Evolutionary conservation across 2,329 filamentous ascomycete species (phyloP), one percentile per base, ranked within the genome.

Genomic region (Calonectria crousiana): DNA sequence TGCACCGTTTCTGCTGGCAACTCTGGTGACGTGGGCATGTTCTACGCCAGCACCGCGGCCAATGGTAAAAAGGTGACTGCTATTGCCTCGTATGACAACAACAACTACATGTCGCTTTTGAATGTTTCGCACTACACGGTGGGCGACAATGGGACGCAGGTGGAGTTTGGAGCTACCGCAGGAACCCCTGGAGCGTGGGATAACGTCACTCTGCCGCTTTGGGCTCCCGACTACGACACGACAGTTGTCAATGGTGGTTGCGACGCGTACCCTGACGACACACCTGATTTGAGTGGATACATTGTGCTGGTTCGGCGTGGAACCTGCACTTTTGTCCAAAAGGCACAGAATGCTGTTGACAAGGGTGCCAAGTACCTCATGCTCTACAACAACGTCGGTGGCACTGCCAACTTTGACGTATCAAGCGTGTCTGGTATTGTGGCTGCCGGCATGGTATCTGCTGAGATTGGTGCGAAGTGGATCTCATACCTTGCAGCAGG

Each of bases 301-400:
- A 88, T 94, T 49, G 91, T 92, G 4, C 87, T 93, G 11, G 85
- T 93, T 47, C 89, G 90, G 56, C 88, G 91, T 28, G 91, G 91
- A 66, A 87, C 83, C 11, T 93, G 92, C 81, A 86, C 86, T 0
- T 92, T 92, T 73, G 84, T 85, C 86, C 16, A 93, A 93, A 84
- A 62, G 36, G 56, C 56, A 18, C 56, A 62, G 34, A 62, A 62
- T 30, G 87, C 87, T 1, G 79, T 84, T 53, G 90, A 91, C 73
- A 89, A 89, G 6, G 92, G 92, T 13, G 92, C 90, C 66, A 88
- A 89, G 79, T 92, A 92, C 76, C 82, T 93, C 67, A 83, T 93
- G 76, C 85, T 92, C 78, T 93, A 93, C 83, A 93, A 93, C 86
- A 91, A 90, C 75, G 75, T 67, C n/a, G 75, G 78, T 6, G 85